These are phyloP conservation scores for Auxenochlorella pyrenoidosa DNA, from an alignment of 139 green algal species.

Conservation along the genomic window DNA sequence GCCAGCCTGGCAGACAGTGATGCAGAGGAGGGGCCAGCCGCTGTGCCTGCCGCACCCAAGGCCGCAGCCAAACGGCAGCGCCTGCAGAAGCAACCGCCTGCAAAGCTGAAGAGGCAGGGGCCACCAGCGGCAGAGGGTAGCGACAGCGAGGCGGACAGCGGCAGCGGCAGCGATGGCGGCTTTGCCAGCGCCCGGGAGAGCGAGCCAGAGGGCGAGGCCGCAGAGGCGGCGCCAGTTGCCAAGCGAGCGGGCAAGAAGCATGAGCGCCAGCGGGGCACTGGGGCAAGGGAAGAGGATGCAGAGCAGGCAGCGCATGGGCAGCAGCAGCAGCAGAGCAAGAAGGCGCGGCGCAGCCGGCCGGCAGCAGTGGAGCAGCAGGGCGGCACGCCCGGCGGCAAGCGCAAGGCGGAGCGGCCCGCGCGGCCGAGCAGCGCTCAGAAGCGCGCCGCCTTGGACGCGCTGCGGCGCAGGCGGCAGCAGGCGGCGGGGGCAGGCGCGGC, in stretches of 20 bases:
- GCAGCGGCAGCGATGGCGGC: constrained; percentile 11
- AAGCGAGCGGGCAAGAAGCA: not conserved
- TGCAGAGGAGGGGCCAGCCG: not conserved
- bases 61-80: not conserved
- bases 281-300: not conserved
- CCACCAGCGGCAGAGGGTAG: not conserved
- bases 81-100: not conserved
- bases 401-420: constrained; percentile 14
- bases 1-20: constrained; percentile 8
- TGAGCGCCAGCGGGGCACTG: not conserved
- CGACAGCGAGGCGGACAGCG: not conserved
- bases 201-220: not conserved
- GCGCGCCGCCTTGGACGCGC: not conserved
- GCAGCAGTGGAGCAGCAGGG: not conserved
- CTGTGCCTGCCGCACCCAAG: not conserved
- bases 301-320: not conserved
- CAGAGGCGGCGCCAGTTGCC: not conserved
- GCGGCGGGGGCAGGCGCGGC: not conserved
- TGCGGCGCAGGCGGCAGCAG: constrained; percentile 8
- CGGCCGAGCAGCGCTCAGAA: constrained; percentile 5
- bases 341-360: not conserved
- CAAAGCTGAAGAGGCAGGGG: not conserved
- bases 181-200: constrained; percentile 19
- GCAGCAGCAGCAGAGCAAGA: not conserved
- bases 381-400: not conserved